Percentiles rank a stretch among this genome's conserved stretches.
These are phyloP conservation scores for Didymella exigua DNA, from an alignment of 2,329 filamentous ascomycete genomes.

Conservation along the genomic window DNA sequence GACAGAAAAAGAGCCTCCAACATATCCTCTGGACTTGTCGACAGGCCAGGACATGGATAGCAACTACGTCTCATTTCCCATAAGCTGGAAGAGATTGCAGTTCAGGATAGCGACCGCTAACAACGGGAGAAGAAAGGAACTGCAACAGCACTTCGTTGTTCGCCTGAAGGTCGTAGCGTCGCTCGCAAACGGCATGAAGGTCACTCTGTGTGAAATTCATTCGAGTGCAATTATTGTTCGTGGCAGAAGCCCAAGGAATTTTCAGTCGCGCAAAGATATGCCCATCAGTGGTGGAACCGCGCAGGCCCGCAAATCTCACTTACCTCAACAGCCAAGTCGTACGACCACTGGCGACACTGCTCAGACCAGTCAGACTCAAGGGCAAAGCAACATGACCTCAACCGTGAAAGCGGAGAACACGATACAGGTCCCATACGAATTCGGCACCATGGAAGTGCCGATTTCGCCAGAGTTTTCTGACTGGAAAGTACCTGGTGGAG, in stretches of 20 bases:
- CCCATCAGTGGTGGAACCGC: constrained; percentile 80
- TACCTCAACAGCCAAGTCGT: constrained; percentile 43
- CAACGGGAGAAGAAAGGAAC: constrained; percentile 90
- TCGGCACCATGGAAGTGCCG: constrained; percentile 49
- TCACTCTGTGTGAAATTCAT: constrained; percentile 79
- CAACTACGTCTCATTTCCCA: constrained; percentile 87
- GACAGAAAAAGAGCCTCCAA: constrained; percentile 82
- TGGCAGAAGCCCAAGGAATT: constrained; percentile 90
- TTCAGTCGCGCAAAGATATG: constrained; percentile 91
- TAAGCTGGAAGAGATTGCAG: constrained; percentile 91
- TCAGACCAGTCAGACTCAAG: constrained; percentile 36
- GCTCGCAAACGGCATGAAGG: constrained; percentile 79
- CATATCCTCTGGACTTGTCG: constrained; percentile 74
- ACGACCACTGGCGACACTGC: constrained; percentile 46
- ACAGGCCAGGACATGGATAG: constrained; percentile 73
- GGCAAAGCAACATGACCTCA: constrained; percentile 29
- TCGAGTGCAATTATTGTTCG: constrained; percentile 93
- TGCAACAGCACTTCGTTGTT: constrained; percentile 94
- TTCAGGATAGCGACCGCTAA: constrained; percentile 96
- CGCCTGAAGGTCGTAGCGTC: constrained; percentile 86
- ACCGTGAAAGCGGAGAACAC: constrained; percentile 44
- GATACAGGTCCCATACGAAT: constrained; percentile 50
- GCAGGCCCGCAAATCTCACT: constrained; percentile 69
- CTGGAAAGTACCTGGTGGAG: constrained; percentile 51
- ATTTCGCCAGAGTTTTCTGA: constrained; percentile 52